Evolutionary conservation across 2,329 filamentous ascomycete genomes (phyloP).

Genomic region (Cercospora janseana): DNA sequence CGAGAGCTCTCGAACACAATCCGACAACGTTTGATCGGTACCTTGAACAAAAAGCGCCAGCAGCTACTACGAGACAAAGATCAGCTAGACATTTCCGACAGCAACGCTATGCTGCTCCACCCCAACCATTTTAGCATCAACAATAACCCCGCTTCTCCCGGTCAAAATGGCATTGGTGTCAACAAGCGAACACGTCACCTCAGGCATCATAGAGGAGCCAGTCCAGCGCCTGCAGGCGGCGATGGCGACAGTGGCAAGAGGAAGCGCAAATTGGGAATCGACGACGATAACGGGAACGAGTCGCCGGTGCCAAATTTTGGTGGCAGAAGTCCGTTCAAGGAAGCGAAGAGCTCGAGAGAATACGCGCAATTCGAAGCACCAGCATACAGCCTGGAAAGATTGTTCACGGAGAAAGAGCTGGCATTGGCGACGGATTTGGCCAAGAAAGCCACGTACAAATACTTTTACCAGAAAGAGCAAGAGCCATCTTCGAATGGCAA

Average conservation of each 20-base stretch:
- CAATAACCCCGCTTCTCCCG: slow-evolving; percentile 59
- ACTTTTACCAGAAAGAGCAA: slow-evolving; percentile 52
- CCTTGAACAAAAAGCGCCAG: slow-evolving; percentile 56
- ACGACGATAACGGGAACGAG: slow-evolving; percentile 58
- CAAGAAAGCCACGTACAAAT: slow-evolving; percentile 56
- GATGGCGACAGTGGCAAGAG: slow-evolving; percentile 51
- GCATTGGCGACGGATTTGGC: slow-evolving; percentile 61
- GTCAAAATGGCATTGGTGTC: slow-evolving; percentile 49
- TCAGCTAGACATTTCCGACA: slow-evolving; percentile 65
- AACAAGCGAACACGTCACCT: slow-evolving; percentile 64
- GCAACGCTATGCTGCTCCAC: slow-evolving; percentile 63
- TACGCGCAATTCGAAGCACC: slow-evolving; percentile 58
- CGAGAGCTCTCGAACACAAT: slow-evolving; percentile 58
- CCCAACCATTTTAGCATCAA: slow-evolving; percentile 66
- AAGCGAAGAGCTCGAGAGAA: slow-evolving; percentile 52
- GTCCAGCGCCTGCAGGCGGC: slow-evolving; percentile 28
- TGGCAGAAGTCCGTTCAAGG: slow-evolving; percentile 51
- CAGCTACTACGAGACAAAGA: slow-evolving; percentile 64
- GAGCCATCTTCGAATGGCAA: slow-evolving; percentile 29
- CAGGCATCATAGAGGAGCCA: slow-evolving; percentile 50
- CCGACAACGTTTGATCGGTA: slow-evolving; percentile 60
- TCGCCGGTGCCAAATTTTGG: slow-evolving; percentile 55
- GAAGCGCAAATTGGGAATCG: slow-evolving; percentile 57
- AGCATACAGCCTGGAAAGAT: slow-evolving; percentile 60
- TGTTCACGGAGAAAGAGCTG: slow-evolving; percentile 67